These are phyloP conservation scores for Gnaphalium uliginosum DNA, from an alignment of 129 eudicot species.

Conservation along the genomic window DNA sequence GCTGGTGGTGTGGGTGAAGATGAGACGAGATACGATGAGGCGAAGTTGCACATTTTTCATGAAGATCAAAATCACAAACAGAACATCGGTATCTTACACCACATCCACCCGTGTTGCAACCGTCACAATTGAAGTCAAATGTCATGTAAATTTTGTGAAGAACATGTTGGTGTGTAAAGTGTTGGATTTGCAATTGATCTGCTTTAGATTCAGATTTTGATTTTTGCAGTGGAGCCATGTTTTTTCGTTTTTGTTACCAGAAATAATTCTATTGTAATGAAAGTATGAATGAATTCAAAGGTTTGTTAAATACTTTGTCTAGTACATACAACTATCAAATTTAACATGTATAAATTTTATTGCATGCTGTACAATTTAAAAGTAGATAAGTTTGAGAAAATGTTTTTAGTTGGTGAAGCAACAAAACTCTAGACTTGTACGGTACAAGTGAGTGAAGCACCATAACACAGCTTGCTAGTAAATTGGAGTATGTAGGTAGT, in stretches of 20 bases:
- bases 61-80: slow-evolving; percentile 32
- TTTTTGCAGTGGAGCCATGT: slow-evolving; percentile 37
- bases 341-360: not conserved
- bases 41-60: slow-evolving; percentile 31
- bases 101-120: slow-evolving; percentile 31
- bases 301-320: too few species aligned
- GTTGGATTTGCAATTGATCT: slow-evolving; percentile 30
- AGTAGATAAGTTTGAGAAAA: not conserved
- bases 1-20: slow-evolving; percentile 33
- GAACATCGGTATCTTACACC: slow-evolving; percentile 30
- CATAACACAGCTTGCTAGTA: not conserved
- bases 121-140: slow-evolving; percentile 29
- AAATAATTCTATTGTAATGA: not conserved
- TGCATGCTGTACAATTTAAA: not conserved
- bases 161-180: slow-evolving; percentile 26
- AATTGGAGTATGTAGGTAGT: not conserved
- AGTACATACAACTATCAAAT: not conserved
- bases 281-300: not conserved
- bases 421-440: too few species aligned
- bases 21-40: slow-evolving; percentile 21
- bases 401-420: too few species aligned
- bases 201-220: slow-evolving; percentile 4
- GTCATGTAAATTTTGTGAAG: slow-evolving; percentile 28
- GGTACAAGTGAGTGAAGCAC: too few species aligned
- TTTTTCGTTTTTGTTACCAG: not conserved